Evolutionary conservation across 805 yeast genomes (phyloP), one percentile per base, ranked within the genome.

Genomic region (Dipodascus albidus): DNA sequence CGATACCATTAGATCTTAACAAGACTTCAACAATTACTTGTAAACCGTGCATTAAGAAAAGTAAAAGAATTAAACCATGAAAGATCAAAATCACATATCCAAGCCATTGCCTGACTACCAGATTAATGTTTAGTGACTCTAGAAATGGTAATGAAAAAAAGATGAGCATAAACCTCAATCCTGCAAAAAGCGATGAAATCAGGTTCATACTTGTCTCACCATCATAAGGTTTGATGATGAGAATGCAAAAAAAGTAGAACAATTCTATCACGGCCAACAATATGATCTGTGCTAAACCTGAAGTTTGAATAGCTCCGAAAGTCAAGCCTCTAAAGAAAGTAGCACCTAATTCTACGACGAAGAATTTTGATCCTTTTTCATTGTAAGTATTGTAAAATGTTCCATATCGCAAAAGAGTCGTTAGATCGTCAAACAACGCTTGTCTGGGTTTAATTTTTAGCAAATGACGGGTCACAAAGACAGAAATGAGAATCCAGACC

Each of bases 231-330:
- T 56, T 61, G 33, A 55, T 52, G n/a, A 47, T 53, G 44, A 53
- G 47, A 11, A 64, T 38, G 3, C 59, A 54, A 9, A 59, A 35
- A 21, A 64, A 54, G 35, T 52, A 55, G 21, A 55, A 54, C 22
- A 63, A 50, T 50, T 68, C 72, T 9, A 59, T 31, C 9, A 62
- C 50, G 3, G 67, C 65, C 22, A 68, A 58, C 2, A 68, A 35
- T 0, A 59, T 54, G n/a, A 68, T 54, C 52, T 68, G 71, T 1
- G 72, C 70, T 3, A 63, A 52, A 6, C 71, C 72, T 1, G 69
- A 64, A 3, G 50, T 50, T 51, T 68, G 70, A 4, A 63, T 49
- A 2, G 60, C 67, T 1, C 71, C 71, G 48, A 68, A 52, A 2
- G 63, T 54, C 22, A 68, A 23, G 3, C 69, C 70, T 17, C 67